These are phyloP conservation scores for Beta corolliflora DNA, from an alignment of 179 eudicot genomes.

Conservation along the genomic window DNA sequence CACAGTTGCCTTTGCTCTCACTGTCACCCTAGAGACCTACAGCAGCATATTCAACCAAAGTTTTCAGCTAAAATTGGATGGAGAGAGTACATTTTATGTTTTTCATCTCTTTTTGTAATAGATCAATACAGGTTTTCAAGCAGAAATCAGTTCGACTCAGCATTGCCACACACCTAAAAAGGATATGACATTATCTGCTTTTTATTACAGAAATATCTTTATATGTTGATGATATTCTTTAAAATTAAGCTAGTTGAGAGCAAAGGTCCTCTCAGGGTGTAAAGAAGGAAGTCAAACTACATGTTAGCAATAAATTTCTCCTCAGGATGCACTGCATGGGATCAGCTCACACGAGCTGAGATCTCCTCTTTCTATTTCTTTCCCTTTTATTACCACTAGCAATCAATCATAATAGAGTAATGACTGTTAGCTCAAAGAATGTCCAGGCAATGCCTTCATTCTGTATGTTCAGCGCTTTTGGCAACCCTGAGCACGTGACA, in stretches of 20 bases:
- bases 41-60: background rate
- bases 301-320: background rate
- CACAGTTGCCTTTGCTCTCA: slow-evolving; percentile 79
- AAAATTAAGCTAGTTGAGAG: background rate
- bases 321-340: too few relatives aligned
- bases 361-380: too few relatives aligned
- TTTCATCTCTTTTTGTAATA: background rate
- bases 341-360: too few relatives aligned
- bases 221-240: background rate
- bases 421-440: too few relatives aligned
- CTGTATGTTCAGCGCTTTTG: too few relatives aligned
- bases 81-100: background rate
- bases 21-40: slow-evolving; percentile 91
- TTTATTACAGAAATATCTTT: background rate
- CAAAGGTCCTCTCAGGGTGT: background rate
- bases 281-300: background rate
- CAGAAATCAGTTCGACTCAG: background rate
- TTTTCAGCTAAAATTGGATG: background rate
- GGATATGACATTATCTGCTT: background rate
- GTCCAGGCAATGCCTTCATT: too few relatives aligned
- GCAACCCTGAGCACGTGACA: too few relatives aligned
- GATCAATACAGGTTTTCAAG: background rate
- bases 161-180: background rate
- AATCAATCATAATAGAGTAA: too few relatives aligned
- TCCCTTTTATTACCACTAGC: too few relatives aligned